Evolutionary conservation across 2,329 filamentous ascomycete species (phyloP), one percentile per base, ranked within the genome.

Genomic region (Aspergillus uvarum): DNA sequence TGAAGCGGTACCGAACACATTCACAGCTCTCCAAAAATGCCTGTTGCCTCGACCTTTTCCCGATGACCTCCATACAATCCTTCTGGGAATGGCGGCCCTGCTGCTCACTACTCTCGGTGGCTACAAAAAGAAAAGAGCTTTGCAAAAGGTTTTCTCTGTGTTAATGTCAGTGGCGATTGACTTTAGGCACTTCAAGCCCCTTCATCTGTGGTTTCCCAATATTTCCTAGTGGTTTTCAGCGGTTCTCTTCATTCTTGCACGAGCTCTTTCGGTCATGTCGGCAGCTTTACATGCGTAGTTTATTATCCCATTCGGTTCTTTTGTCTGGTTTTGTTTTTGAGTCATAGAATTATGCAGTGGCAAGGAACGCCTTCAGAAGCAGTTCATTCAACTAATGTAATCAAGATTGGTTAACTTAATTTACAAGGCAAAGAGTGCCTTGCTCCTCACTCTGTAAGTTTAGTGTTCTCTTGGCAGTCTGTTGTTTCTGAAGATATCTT

Each of bases 1-100:
- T 67, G 56, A 66, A 44, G 12, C 6, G 11, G 11, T 21, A 6
- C 16, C 19, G 16, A 26, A 14, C 21, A 22, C 7, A 32, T 47
- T 38, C 8, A 6, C 32, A n/a, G 31, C 47, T 48, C 6, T 56
- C 10, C 16, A 6, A 22, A 42, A 42, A 14, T 29, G 24, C n/a
- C 38, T 47, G 14, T 48, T 24, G 24, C n/a, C 24, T 44, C 6
- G n/a, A 24, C 21, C 24, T 14, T 26, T 14, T 6, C 10, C n/a
- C 32, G 14, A 24, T n/a, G n/a, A 22, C 19, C 16, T 49, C 26
- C 21, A 47, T 54, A 19, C 42, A 35, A 31, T 21, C 21, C 29
- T 26, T 35, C 16, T n/a, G 38, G 16, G 19, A 5, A n/a, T 44
- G 16, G 16, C 16, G 14, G n/a, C 12, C 16, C n/a, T n/a, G 14